These are phyloP conservation scores for Aurantiochytrium sp. DNA, from an alignment of 108 stramenopile species.

Conservation along the genomic window DNA sequence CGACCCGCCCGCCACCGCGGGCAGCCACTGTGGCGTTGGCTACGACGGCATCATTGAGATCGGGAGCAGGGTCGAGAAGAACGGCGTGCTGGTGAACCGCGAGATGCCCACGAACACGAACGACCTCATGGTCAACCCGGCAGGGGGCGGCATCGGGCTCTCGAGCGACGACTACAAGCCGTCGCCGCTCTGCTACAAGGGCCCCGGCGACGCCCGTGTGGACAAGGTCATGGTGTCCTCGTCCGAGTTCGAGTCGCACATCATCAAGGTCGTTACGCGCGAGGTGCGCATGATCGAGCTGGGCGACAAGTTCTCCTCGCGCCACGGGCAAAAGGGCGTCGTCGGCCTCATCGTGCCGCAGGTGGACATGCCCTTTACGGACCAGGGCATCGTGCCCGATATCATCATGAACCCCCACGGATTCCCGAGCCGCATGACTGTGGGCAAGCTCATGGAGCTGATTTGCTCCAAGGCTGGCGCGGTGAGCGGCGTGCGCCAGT, in stretches of 20 bases:
- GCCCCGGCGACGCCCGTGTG: constrained; percentile 83
- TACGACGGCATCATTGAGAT: constrained; percentile 53
- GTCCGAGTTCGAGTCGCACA: constrained; percentile 79
- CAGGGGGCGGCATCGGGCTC: background rate
- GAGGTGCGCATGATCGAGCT: constrained; percentile 92
- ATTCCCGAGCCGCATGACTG: constrained; percentile 99
- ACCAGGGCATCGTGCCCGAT: constrained; percentile 93
- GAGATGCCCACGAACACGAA: constrained; percentile 43
- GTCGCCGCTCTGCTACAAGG: constrained; percentile 29
- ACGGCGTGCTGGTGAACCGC: constrained; percentile 57
- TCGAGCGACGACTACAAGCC: background rate
- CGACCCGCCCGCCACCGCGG: background rate
- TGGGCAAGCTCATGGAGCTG: constrained; percentile 97
- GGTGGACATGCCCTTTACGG: constrained; percentile 99
- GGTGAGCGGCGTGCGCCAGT: constrained; percentile 90
- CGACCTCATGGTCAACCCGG: background rate
- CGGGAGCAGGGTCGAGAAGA: constrained; percentile 48
- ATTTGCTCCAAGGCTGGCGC: constrained; percentile 91
- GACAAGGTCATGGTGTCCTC: constrained; percentile 73
- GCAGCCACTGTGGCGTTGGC: constrained; percentile 35
- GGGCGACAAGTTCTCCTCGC: constrained; percentile 87
- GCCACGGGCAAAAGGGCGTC: constrained; percentile 99
- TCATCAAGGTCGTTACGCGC: constrained; percentile 93
- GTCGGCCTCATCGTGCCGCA: constrained; percentile 97
- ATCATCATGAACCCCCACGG: constrained; percentile 99